Evolutionary conservation across 495 filamentous ascomycete genomes (phyloP).

Genomic region (Trichoderma reesei): DNA sequence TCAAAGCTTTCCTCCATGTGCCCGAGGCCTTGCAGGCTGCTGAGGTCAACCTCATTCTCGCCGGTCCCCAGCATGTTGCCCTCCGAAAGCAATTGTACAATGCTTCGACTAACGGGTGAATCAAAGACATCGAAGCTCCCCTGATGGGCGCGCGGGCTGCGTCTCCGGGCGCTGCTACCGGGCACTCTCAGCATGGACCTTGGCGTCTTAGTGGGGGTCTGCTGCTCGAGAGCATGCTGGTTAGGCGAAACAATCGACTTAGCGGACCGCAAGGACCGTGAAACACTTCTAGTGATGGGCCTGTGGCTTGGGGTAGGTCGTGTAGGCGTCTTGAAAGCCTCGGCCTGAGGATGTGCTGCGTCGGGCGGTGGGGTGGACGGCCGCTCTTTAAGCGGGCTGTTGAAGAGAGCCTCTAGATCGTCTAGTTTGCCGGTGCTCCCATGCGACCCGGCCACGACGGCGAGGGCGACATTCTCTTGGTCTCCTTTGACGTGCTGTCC

Average conservation of each 20-base stretch:
- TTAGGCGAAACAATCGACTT: slow-evolving; percentile 27
- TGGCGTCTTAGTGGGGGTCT: slow-evolving; percentile 23
- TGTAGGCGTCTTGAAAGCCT: slow-evolving; percentile 46
- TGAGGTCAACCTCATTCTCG: slow-evolving; percentile 28
- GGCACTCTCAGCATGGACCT: slow-evolving; percentile 20
- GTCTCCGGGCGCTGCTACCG: slow-evolving; percentile 26
- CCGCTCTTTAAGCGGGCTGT: slow-evolving; percentile 27
- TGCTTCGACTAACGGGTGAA: slow-evolving; percentile 50
- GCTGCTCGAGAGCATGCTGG: slow-evolving; percentile 17
- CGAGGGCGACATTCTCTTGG: slow-evolving; percentile 28
- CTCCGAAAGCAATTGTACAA: slow-evolving; percentile 50
- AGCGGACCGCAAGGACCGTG: slow-evolving; percentile 38
- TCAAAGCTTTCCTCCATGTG: slow-evolving; percentile 10
- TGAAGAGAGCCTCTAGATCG: slow-evolving; percentile 52
- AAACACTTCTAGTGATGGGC: slow-evolving; percentile 46
- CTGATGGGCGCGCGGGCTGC: slow-evolving; percentile 28
- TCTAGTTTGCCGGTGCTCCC: slow-evolving; percentile 27
- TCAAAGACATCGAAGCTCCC: slow-evolving; percentile 29
- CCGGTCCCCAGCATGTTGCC: slow-evolving; percentile 23
- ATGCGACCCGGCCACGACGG: slow-evolving; percentile 13
- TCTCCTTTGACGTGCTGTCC: slow-evolving; percentile 28
- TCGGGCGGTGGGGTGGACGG: slow-evolving; percentile 56
- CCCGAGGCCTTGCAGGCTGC: slow-evolving; percentile 22
- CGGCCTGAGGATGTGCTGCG: slow-evolving; percentile 43
- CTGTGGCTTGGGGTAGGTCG: slow-evolving; percentile 47